A percentile compares a stretch with the other conserved stretches of the same genome.
phyloP scores from a whole-genome alignment of 164 flowering plant species.

The Sedum album region DNA sequence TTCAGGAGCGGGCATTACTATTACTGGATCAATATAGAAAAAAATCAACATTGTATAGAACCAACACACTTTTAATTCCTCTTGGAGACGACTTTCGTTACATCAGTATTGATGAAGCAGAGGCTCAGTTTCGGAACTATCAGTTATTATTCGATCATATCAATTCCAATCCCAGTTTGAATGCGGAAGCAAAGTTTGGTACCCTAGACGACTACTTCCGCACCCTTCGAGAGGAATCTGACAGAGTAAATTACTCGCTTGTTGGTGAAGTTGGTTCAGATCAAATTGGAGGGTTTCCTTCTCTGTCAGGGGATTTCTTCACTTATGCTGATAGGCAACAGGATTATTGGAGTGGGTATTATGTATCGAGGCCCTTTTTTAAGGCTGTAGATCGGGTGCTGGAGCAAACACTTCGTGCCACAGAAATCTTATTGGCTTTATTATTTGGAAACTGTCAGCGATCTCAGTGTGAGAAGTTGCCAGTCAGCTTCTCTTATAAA shows the following conservation, averaged over 20 bases:
- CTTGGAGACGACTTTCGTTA: conserved; percentile 99
- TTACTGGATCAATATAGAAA: conserved; percentile 86
- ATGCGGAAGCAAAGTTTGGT: conserved; percentile 87
- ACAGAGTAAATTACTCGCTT: conserved; percentile 66
- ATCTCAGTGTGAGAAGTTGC: conserved; percentile 73
- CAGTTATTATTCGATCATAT: conserved; percentile 85
- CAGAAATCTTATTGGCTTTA: conserved; percentile 79
- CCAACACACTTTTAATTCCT: conserved; percentile 90
- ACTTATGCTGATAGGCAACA: conserved; percentile 92
- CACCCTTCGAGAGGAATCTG: conserved; percentile 88
- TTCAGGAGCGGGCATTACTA: conserved; percentile 64
- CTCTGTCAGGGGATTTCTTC: conserved; percentile 93
- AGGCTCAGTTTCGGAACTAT: conserved; percentile 90
- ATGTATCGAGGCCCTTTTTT: conserved; percentile 95
- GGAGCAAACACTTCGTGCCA: conserved; percentile 85
- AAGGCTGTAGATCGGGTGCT: conserved; percentile 95
- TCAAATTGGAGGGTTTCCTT: conserved; percentile 76
- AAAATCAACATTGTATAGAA: conserved; percentile 82
- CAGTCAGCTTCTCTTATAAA: conserved; percentile 68
- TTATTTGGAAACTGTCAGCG: conserved; percentile 71
- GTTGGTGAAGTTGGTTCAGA: conserved; percentile 81
- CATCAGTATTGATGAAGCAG: conserved; percentile 78
- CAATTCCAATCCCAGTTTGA: conserved; percentile 68
- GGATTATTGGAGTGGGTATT: conserved; percentile 99
- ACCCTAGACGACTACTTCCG: conserved; percentile 89